phyloP scores from a whole-genome alignment of 1,284 basidiomycete species.

The Xanthoconium separans region DNA sequence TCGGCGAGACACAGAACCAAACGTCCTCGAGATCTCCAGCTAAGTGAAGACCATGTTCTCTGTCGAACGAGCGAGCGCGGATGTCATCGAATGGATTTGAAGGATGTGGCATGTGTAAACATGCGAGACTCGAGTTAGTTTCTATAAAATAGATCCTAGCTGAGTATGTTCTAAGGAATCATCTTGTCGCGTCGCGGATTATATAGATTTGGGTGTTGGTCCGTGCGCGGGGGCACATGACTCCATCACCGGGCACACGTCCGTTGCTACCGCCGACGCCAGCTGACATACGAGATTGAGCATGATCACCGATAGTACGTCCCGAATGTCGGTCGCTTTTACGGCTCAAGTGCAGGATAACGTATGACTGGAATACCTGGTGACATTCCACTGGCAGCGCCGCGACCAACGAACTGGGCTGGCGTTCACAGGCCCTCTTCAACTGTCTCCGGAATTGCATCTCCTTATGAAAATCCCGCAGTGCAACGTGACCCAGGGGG shows the following conservation, averaged over 20 bases:
- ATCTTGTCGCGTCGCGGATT: constrained; percentile 23
- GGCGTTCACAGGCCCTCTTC: no score
- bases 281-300: no score
- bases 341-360: no score
- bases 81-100: constrained; percentile 79
- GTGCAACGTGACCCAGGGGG: no score
- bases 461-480: no score
- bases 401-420: no score
- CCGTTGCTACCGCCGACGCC: no score
- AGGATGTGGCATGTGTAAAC: constrained; percentile 82
- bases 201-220: constrained; percentile 40
- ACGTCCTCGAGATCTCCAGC: constrained; percentile 68
- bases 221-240: constrained; percentile 23
- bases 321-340: no score
- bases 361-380: no score
- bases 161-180: constrained; percentile 76
- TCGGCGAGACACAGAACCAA: constrained; percentile 44
- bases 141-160: constrained; percentile 87
- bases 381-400: no score
- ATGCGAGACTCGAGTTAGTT: constrained; percentile 88
- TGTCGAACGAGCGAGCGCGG: constrained; percentile 69
- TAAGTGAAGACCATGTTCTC: constrained; percentile 60
- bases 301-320: no score
- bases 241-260: neutral
- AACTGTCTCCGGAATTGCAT: no score